Percentiles rank a stretch among this genome's conserved stretches.
Conservation (phyloP, 768 basidiomycete genomes). For the Serendipita sp. region DNA sequence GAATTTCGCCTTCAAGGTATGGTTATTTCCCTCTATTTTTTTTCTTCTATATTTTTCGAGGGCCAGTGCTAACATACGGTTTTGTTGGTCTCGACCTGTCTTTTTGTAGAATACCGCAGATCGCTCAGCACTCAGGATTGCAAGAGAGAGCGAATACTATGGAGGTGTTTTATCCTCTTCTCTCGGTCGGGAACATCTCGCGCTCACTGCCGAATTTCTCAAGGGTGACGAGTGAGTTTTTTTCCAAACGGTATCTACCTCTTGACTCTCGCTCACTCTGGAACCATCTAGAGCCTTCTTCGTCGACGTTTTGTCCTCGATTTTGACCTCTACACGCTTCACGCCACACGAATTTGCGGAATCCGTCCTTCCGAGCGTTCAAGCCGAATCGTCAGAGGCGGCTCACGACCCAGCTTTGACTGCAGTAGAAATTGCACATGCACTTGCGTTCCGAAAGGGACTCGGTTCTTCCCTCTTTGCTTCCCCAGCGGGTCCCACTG, state of each 20-base stretch:
- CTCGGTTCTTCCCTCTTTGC: conserved; percentile 87
- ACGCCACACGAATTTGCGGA: conserved; percentile 29
- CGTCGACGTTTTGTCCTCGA: conserved; percentile 72
- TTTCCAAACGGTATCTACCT: background rate
- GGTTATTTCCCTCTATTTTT: conserved; percentile 14
- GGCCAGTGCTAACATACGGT: background rate
- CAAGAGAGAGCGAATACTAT: conserved; percentile 84
- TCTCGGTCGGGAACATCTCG: conserved; percentile 77
- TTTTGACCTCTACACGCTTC: conserved; percentile 65
- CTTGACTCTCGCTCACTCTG: background rate
- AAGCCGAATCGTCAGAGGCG: conserved; percentile 51
- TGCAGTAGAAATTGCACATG: conserved; percentile 78
- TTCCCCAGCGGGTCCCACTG: conserved; percentile 37
- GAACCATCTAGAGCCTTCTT: conserved; percentile 53
- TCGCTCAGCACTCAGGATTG: conserved; percentile 76
- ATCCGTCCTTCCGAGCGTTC: conserved; percentile 38
- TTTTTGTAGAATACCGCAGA: conserved; percentile 56
- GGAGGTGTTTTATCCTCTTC: conserved; percentile 80
- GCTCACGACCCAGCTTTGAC: conserved; percentile 41
- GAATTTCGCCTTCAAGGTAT: conserved; percentile 98
- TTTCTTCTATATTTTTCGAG: background rate
- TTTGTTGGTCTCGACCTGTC: background rate
- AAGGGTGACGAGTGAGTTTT: conserved; percentile 83
- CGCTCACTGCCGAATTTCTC: conserved; percentile 88
- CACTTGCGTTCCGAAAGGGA: conserved; percentile 83